Percentiles rank a stretch among this genome's conserved stretches.
phyloP scores from a whole-genome alignment of 106 monocot species.

The Apostasia shenzhenica region DNA sequence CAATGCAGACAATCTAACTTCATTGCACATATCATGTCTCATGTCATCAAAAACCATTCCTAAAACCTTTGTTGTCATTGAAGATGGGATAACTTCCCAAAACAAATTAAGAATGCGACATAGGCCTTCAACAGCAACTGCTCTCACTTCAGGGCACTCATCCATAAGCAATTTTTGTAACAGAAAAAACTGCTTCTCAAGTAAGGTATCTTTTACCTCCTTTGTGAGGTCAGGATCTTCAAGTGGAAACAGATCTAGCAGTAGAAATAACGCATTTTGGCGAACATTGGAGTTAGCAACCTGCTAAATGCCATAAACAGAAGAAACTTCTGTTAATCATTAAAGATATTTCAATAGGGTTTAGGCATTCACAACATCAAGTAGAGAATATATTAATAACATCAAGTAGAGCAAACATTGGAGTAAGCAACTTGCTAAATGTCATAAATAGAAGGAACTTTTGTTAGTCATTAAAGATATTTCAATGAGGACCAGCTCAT shows the following conservation, averaged over 20 bases:
- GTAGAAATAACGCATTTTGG: conserved; percentile 66
- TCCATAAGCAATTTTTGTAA: conserved; percentile 75
- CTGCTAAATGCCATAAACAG: conserved; percentile 21
- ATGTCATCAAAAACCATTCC: conserved; percentile 64
- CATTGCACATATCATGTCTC: conserved; percentile 59
- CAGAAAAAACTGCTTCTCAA: conserved; percentile 81
- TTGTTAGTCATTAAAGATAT: neutral
- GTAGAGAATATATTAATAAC: neutral
- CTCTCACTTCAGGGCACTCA: conserved; percentile 79
- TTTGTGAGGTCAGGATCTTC: conserved; percentile 87
- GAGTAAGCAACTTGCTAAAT: too few relatives aligned
- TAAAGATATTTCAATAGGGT: neutral
- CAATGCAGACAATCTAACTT: conserved; percentile 65
- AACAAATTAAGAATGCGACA: conserved; percentile 83
- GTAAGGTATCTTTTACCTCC: conserved; percentile 64
- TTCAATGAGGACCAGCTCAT: too few relatives aligned
- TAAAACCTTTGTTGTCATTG: conserved; percentile 64
- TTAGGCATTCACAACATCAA: neutral
- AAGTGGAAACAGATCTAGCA: conserved; percentile 92
- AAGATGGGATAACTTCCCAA: conserved; percentile 96
- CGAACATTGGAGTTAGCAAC: conserved; percentile 96
- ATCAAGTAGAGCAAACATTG: too few relatives aligned
- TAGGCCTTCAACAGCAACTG: conserved; percentile 73
- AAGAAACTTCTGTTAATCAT: neutral
- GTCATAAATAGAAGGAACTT: neutral